Conservation (phyloP, 179 eudicot genomes). For the Monotropa hypopitys region DNA sequence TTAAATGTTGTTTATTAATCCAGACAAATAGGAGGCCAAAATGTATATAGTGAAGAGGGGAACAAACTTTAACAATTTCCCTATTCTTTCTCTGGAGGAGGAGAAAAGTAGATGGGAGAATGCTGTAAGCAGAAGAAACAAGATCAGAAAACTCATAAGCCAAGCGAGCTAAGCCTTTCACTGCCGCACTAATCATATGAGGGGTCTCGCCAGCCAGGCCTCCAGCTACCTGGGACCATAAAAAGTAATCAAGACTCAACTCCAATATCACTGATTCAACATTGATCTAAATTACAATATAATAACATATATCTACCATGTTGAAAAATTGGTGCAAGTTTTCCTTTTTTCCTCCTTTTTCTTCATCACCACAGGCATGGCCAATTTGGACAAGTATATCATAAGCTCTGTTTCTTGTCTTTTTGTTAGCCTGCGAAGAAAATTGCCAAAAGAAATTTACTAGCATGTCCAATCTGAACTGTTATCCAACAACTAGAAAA, state of each 20-base stretch:
- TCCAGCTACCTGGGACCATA: slow-evolving; percentile 55
- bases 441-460: slow-evolving; percentile 1
- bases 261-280: background rate
- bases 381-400: slow-evolving; percentile 89
- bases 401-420: slow-evolving; percentile 91
- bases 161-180: slow-evolving; percentile 94
- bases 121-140: slow-evolving; percentile 52
- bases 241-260: slow-evolving; percentile 3
- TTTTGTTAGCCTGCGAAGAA: slow-evolving; percentile 62
- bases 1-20: background rate
- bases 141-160: slow-evolving; percentile 93
- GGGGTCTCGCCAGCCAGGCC: slow-evolving; percentile 87
- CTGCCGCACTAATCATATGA: slow-evolving; percentile 93
- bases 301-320: slow-evolving; percentile 35
- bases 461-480: background rate
- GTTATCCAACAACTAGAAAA: background rate
- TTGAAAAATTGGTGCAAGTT: slow-evolving; percentile 57
- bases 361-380: slow-evolving; percentile 75
- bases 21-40: background rate
- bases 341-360: slow-evolving; percentile 54
- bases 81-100: slow-evolving; percentile 74
- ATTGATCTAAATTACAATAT: background rate
- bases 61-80: slow-evolving; percentile 65
- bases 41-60: background rate
- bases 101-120: slow-evolving; percentile 75